Evolutionary conservation across 192 early-diverging fungal genomes (phyloP).

Genomic region (Coemansia sp.): DNA sequence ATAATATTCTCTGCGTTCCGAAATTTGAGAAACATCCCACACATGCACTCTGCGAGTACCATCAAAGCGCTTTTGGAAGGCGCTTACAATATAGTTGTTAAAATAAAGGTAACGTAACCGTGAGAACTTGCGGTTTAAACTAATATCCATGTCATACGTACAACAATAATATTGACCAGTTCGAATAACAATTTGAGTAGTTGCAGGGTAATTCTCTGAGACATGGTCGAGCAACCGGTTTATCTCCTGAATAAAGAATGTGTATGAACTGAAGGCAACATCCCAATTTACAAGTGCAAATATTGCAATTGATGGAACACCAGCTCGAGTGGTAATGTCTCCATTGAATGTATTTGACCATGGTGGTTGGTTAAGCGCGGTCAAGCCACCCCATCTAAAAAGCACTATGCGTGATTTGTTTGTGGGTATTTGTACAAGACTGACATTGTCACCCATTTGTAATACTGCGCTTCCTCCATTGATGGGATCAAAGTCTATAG

Average conservation of each 20-base stretch:
- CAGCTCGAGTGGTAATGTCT: not conserved
- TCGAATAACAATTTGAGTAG: not conserved
- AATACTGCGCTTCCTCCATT: not conserved
- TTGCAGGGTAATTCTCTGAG: not conserved
- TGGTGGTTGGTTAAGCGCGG: not conserved
- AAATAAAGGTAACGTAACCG: not conserved
- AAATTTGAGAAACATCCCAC: not conserved
- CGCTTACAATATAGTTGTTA: not conserved
- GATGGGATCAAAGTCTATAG: slow-evolving; percentile 20
- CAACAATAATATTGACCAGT: not conserved
- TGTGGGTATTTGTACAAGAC: not conserved
- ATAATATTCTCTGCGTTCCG: not conserved
- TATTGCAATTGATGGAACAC: not conserved
- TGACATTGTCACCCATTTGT: not conserved
- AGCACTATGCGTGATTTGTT: not conserved
- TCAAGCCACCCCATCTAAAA: not conserved
- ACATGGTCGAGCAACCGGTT: not conserved
- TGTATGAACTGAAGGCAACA: not conserved
- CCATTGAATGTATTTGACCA: not conserved
- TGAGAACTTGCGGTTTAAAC: not conserved
- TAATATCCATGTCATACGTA: not conserved
- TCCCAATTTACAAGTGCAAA: not conserved
- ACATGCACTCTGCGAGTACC: not conserved
- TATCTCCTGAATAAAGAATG: not conserved
- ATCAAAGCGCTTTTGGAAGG: not conserved